Evolutionary conservation across 495 filamentous ascomycete species (phyloP), one percentile per base, ranked within the genome.

Genomic region (Alectoria sarmentosa): DNA sequence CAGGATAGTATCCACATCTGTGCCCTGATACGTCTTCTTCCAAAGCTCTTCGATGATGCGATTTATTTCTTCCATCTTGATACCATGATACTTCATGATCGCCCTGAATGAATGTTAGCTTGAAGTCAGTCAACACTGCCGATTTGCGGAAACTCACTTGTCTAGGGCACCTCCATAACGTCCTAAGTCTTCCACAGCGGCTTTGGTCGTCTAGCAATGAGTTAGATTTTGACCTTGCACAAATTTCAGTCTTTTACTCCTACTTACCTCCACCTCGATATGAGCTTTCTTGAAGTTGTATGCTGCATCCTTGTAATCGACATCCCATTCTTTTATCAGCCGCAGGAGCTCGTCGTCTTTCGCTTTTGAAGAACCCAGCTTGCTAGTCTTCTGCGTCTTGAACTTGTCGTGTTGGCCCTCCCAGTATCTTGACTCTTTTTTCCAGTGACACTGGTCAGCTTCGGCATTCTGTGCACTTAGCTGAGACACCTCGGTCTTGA

Each of bases 21-120:
- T 97, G 66, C 94, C 94, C 71, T 96, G 91, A 76, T 99, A 99
- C 4, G 95, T 96, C 72, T 83, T 87, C 76, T 91, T 90, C 94
- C 94, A 99, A 28, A 99, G 84, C 73, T 99, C 94, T 68, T 90
- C 90, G 67, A 93, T 83, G 72, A 96, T 96, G 60, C 86, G 83
- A 73, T 99, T 99, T 76, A 99, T 96, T 71, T 98, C 93, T 72
- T 93, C 92, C 94, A 99, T 99, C 79, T 98, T 99, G 62, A 95
- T 75, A 28, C 85, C 82, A 75, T 99, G 94, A 72, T 91, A 98
- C 68, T 86, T 88, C 92, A 99, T 97, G 74, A 99, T 94, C 62
- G 95, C 94, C 67, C 76, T 79, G 54, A 14, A 21, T 21, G 37
- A 7, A 46, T 41, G 49, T 72, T 34, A 70, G 66, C 49, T 28